A percentile compares a stretch with the other conserved stretches of the same genome.
These are phyloP conservation scores for Teratosphaeria zuluensis DNA, from an alignment of 2,329 filamentous ascomycete species.

Conservation along the genomic window DNA sequence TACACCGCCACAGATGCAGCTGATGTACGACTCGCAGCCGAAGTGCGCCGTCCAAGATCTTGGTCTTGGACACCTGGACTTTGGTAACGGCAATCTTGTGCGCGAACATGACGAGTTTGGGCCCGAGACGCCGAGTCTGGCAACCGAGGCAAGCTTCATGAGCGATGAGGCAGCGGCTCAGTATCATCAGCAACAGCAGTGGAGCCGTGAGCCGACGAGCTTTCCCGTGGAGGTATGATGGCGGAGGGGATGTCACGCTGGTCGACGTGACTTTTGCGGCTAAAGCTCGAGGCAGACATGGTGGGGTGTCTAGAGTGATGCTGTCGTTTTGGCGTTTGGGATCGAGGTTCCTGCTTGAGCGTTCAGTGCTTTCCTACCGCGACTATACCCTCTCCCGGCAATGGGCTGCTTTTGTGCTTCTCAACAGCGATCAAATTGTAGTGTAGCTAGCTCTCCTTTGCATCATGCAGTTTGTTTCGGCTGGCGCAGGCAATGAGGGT, in stretches of 20 bases:
- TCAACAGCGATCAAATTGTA: background rate
- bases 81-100: constrained; percentile 11
- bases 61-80: constrained; percentile 12
- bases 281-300: background rate
- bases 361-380: background rate
- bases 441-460: background rate
- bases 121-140: constrained; percentile 20
- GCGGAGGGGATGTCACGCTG: background rate
- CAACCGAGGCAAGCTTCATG: constrained; percentile 20
- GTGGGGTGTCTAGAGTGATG: too few relatives aligned
- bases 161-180: constrained; percentile 14
- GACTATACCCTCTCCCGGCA: background rate
- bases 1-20: constrained; percentile 6
- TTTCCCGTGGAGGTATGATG: constrained; percentile 4
- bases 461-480: background rate
- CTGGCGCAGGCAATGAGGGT: too few relatives aligned
- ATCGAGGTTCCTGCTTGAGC: background rate
- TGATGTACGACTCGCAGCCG: constrained; percentile 3
- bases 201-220: constrained; percentile 10
- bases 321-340: background rate
- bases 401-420: background rate
- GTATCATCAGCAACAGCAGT: constrained; percentile 5
- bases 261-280: background rate
- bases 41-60: constrained; percentile 5
- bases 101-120: constrained; percentile 11